Evolutionary conservation across 2,329 filamentous ascomycete genomes (phyloP).

Genomic region (Mycosphaerella arachidis): DNA sequence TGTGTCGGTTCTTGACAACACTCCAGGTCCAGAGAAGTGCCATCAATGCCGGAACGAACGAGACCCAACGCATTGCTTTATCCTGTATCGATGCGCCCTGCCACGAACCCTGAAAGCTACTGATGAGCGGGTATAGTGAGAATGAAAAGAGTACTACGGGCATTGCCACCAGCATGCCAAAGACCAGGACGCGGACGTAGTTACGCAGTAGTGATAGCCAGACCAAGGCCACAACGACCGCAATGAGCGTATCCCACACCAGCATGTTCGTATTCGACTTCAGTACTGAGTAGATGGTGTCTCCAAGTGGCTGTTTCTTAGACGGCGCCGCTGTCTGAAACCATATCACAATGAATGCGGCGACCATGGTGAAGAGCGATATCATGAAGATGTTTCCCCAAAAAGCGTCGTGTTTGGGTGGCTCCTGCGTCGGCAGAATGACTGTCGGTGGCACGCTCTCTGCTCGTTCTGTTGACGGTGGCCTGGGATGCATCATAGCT

Average conservation of each 20-base stretch:
- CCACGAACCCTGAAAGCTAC: slow-evolving; percentile 75
- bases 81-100: slow-evolving; percentile 81
- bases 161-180: slow-evolving; percentile 74
- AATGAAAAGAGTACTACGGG: slow-evolving; percentile 84
- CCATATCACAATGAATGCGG: slow-evolving; percentile 84
- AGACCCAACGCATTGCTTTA: slow-evolving; percentile 79
- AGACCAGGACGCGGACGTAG: slow-evolving; percentile 80
- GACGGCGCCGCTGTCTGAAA: slow-evolving; percentile 74
- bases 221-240: slow-evolving; percentile 77
- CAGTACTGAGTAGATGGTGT: slow-evolving; percentile 89
- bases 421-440: slow-evolving; percentile 58
- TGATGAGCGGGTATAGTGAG: slow-evolving; percentile 83
- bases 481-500: slow-evolving; percentile 42
- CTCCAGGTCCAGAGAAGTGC: slow-evolving; percentile 79
- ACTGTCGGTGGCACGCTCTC: slow-evolving; percentile 56
- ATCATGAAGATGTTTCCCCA: slow-evolving; percentile 90
- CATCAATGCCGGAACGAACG: slow-evolving; percentile 68
- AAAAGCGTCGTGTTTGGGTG: slow-evolving; percentile 80
- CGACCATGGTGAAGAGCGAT: slow-evolving; percentile 74
- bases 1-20: slow-evolving; percentile 72
- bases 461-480: slow-evolving; percentile 44
- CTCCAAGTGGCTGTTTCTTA: slow-evolving; percentile 69
- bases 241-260: slow-evolving; percentile 85
- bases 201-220: slow-evolving; percentile 87
- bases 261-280: slow-evolving; percentile 84